Evolutionary conservation across 176 grass and related monocot genomes (phyloP).

Genomic region (Thinopyrum elongatum): DNA sequence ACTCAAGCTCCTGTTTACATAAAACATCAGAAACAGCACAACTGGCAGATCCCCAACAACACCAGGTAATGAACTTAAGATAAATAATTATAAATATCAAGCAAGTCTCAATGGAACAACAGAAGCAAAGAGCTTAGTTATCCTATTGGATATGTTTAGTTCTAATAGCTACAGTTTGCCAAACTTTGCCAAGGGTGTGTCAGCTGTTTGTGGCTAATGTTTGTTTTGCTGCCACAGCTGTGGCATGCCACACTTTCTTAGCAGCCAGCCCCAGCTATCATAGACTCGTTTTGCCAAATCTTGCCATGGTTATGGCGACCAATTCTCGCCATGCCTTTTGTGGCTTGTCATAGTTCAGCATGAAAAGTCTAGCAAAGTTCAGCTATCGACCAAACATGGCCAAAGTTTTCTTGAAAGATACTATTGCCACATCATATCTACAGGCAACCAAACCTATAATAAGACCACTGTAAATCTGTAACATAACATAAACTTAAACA

Average conservation of each 20-base stretch:
- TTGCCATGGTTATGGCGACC: background rate
- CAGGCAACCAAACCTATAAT: slow-evolving; percentile 2
- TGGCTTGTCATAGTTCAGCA: background rate
- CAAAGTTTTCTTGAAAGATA: background rate
- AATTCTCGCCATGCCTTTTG: background rate
- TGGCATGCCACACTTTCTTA: slow-evolving; percentile 2
- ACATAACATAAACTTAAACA: slow-evolving; percentile 2
- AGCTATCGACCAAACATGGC: background rate
- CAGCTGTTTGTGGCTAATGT: background rate
- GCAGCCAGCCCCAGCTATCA: background rate
- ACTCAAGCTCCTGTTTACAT: slow-evolving; percentile 72
- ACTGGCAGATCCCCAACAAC: background rate
- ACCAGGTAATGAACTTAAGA: background rate
- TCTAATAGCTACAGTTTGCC: background rate
- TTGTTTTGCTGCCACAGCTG: background rate
- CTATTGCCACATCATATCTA: background rate
- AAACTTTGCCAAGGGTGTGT: background rate
- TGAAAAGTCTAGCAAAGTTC: background rate
- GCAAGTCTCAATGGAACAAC: background rate
- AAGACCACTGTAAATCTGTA: background rate
- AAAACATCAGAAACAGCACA: slow-evolving; percentile 10
- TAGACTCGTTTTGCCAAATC: background rate
- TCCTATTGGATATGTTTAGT: background rate
- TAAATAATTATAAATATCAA: background rate
- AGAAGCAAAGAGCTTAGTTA: background rate